Evolutionary conservation across 2,329 filamentous ascomycete species (phyloP).

Genomic region (Botrytis cinerea): DNA sequence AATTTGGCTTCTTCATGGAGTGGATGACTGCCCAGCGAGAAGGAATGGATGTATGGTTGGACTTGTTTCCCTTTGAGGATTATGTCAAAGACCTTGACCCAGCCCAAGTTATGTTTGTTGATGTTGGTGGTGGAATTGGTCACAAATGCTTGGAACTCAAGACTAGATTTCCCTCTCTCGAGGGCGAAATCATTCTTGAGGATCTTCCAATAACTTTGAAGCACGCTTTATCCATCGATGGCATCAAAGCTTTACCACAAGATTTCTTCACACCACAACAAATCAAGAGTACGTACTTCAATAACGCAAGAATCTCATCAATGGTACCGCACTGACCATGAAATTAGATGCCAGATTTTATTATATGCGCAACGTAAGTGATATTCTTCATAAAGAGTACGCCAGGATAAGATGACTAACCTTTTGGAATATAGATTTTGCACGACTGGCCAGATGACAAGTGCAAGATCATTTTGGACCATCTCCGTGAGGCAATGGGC

Average conservation of each 20-base stretch:
- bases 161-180: conserved; percentile 41
- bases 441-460: conserved; percentile 46
- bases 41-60: conserved; percentile 7
- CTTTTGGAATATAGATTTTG: conserved; percentile 34
- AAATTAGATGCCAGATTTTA: conserved; percentile 38
- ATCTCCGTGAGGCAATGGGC: conserved; percentile 14
- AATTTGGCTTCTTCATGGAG: background rate
- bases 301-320: background rate
- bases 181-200: conserved; percentile 45
- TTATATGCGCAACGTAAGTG: conserved; percentile 41
- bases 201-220: conserved; percentile 43
- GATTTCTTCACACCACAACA: conserved; percentile 40
- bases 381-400: background rate
- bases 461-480: conserved; percentile 18
- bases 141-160: conserved; percentile 44
- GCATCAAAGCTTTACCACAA: conserved; percentile 39
- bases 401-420: background rate
- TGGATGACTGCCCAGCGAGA: conserved; percentile 9
- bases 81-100: background rate
- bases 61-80: conserved; percentile 12
- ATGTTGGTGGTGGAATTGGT: conserved; percentile 46
- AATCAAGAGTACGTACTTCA: conserved; percentile 30
- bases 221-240: conserved; percentile 32
- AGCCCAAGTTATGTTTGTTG: conserved; percentile 42
- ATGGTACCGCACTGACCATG: background rate